A percentile compares a stretch with the other conserved stretches of the same genome.
Evolutionary conservation across 2,329 filamentous ascomycete species (phyloP).

Genomic region (Epichloe amarillans): DNA sequence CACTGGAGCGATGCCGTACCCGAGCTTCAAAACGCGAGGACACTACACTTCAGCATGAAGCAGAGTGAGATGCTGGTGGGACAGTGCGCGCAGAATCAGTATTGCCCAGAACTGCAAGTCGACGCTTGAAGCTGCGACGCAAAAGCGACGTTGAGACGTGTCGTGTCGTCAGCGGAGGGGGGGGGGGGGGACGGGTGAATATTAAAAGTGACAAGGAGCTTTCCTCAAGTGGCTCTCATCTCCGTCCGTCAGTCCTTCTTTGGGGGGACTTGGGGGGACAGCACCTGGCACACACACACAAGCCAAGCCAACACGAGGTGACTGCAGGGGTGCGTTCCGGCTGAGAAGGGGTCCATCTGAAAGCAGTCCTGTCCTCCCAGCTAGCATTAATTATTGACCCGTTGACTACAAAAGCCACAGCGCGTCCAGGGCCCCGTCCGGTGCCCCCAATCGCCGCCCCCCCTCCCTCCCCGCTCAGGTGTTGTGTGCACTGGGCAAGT

Average conservation of each 20-base stretch:
- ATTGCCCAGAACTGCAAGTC: neutral
- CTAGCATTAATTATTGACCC: too few species aligned
- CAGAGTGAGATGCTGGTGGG: too few species aligned
- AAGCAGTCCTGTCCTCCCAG: too few species aligned
- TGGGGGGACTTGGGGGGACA: too few species aligned
- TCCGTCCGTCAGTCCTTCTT: neutral
- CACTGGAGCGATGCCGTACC: too few species aligned
- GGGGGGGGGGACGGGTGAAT: neutral
- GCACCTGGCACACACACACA: neutral
- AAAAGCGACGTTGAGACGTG: conserved; percentile 1
- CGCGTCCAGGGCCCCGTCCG: too few species aligned
- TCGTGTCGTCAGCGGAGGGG: conserved; percentile 1
- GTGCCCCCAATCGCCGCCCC: too few species aligned
- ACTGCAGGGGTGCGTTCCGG: conserved; percentile 1
- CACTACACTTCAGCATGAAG: too few species aligned
- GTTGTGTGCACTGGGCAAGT: neutral
- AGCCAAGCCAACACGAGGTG: neutral
- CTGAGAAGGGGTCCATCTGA: neutral
- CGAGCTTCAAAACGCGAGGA: too few species aligned
- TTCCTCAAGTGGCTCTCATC: neutral
- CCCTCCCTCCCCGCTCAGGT: too few species aligned
- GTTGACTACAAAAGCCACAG: too few species aligned
- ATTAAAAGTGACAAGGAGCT: neutral
- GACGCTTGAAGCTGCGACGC: conserved; percentile 1
- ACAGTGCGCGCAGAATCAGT: neutral